Percentiles rank a stretch among this genome's conserved stretches.
phyloP scores from a whole-genome alignment of 345 rosid species.

The Pugionium dolabratum region DNA sequence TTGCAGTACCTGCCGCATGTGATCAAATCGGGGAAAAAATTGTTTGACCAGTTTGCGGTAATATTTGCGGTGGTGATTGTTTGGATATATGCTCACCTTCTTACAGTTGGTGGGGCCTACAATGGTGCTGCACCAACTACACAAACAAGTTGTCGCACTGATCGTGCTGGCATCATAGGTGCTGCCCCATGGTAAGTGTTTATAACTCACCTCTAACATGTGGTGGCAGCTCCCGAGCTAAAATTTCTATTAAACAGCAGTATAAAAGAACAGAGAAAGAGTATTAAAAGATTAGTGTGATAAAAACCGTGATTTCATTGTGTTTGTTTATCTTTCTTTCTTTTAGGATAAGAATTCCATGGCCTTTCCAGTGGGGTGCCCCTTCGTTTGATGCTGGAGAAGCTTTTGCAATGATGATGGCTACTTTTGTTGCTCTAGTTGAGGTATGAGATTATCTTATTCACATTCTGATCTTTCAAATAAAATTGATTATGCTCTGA shows the following conservation, averaged over 20 bases:
- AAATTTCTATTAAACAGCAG: slow-evolving; percentile 1
- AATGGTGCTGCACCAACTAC: slow-evolving; percentile 67
- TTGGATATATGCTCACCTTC: slow-evolving; percentile 92
- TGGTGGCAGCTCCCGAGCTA: slow-evolving; percentile 19
- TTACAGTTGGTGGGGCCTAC: slow-evolving; percentile 98
- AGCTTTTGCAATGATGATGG: slow-evolving; percentile 99
- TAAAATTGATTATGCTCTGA: neutral
- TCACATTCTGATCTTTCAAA: neutral
- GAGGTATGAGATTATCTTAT: slow-evolving; percentile 61
- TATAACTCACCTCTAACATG: neutral
- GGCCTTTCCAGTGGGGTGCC: slow-evolving; percentile 99
- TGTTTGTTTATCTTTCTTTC: neutral
- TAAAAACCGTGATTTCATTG: neutral
- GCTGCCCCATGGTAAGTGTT: slow-evolving; percentile 87
- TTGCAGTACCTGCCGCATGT: slow-evolving; percentile 90
- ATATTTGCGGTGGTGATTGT: slow-evolving; percentile 73
- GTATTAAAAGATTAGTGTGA: slow-evolving; percentile 11
- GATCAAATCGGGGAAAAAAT: slow-evolving; percentile 53
- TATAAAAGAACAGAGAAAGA: slow-evolving; percentile 1
- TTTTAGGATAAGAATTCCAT: slow-evolving; percentile 94
- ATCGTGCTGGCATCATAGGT: slow-evolving; percentile 87
- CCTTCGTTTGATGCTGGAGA: slow-evolving; percentile 99
- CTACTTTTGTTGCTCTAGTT: slow-evolving; percentile 95
- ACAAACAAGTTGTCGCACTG: slow-evolving; percentile 88
- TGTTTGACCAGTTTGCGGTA: slow-evolving; percentile 86